Conservation (phyloP, 192 early-diverging fungal species). For the Mortierella alpina region DNA sequence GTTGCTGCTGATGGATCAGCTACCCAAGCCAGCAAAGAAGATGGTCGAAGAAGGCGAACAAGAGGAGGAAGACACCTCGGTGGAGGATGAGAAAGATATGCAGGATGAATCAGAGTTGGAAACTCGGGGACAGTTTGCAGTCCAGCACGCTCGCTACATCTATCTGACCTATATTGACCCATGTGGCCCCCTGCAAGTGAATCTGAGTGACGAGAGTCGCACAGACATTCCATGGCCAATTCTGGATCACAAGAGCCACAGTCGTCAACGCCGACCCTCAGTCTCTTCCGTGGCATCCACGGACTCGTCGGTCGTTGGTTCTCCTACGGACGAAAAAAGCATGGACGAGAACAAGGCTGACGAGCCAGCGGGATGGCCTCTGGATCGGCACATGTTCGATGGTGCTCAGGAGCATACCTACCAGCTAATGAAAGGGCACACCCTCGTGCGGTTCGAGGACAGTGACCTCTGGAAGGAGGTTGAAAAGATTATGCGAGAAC, state of each 20-base stretch:
- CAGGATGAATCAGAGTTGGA: not conserved
- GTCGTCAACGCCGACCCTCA: not conserved
- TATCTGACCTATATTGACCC: slow-evolving; percentile 80
- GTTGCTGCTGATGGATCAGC: slow-evolving; percentile 2
- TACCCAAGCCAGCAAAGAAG: not conserved
- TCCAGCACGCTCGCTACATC: slow-evolving; percentile 73
- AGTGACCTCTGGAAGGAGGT: slow-evolving; percentile 60
- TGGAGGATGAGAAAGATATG: not conserved
- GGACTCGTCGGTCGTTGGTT: too few relatives aligned
- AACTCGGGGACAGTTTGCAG: slow-evolving; percentile 23
- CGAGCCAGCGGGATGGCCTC: slow-evolving; percentile 22
- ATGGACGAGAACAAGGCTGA: not conserved
- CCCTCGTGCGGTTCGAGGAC: slow-evolving; percentile 78
- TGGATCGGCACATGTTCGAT: slow-evolving; percentile 81
- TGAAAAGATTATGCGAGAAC: slow-evolving; percentile 53
- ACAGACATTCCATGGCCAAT: slow-evolving; percentile 81
- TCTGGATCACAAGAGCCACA: slow-evolving; percentile 47
- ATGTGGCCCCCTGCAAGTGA: slow-evolving; percentile 76
- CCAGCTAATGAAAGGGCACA: slow-evolving; percentile 78
- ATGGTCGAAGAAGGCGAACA: slow-evolving; percentile 3
- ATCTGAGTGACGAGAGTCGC: slow-evolving; percentile 75
- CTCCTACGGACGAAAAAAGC: not conserved
- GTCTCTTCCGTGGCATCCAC: not conserved
- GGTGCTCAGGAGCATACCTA: slow-evolving; percentile 83
- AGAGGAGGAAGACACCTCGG: not conserved